Evolutionary conservation across 331 rosid genomes (phyloP), one percentile per base, ranked within the genome.

Genomic region (Arachis monticola): DNA sequence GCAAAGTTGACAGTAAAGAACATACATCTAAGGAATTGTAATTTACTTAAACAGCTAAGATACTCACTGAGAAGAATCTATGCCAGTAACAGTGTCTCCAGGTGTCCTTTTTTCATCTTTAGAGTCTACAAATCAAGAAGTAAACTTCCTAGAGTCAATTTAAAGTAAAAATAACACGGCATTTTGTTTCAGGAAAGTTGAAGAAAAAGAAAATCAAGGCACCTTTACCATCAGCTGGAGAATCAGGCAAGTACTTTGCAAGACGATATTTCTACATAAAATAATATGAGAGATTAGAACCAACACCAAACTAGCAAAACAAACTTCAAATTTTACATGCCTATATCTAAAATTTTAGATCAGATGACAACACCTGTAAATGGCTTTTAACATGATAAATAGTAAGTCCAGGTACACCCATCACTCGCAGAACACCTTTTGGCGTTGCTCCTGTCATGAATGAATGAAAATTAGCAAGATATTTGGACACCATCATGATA

Each of bases 331-430:
- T 32, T 40, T 73, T 47, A 30, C 12, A 42, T 35, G 8, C 67
- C 48, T 42, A 41, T 47, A 56, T 56, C 76, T 17, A 52, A 31
- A 57, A 61, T 0, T 67, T 52, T 67, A 69, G 51, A 82, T 42
- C 22, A 78, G 59, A 70, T 52, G 69, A 53, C 17, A 45, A 51
- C 75, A 94, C 99, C 96, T 92, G 99, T 79, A 94, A 85, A 85
- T 94, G 99, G 83, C 97, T 94, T 85, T 94, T 94, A 65, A 94
- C 99, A 42, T 94, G 99, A 87, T 94, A 94, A 77, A 94, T 94
- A 73, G 99, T 94, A 69, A 94, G 87, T 69, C 97, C 99, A 52
- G 99, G 93, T 30, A 92, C 97, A 8, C 99, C 97, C 99, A 94
- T 94, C 77, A 92, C 99, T 85, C 99, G 85, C 48, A 94, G 87